These are phyloP conservation scores for Ustilago hordei DNA, from an alignment of 1,284 basidiomycete genomes.

Conservation along the genomic window DNA sequence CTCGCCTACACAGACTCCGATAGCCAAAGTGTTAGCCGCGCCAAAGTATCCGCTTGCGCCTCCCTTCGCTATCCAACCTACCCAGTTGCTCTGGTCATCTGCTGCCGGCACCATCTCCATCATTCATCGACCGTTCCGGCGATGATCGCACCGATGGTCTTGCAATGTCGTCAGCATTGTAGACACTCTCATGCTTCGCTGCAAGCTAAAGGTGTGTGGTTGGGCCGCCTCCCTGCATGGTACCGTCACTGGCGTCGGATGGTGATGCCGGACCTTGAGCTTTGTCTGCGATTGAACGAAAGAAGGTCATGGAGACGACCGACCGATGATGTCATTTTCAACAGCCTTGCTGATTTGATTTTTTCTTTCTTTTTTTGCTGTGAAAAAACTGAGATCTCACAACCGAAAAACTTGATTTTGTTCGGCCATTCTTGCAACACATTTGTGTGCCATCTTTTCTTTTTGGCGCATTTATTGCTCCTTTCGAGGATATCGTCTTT, in stretches of 20 bases:
- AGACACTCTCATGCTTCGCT: not conserved
- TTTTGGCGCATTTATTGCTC: too few relatives aligned
- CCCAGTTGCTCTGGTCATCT: not conserved
- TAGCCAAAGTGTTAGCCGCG: conserved; percentile 1
- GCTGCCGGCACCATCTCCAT: not conserved
- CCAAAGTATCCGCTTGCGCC: not conserved
- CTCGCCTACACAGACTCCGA: conserved; percentile 1
- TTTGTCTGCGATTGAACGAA: too few relatives aligned
- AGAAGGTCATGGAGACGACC: too few relatives aligned
- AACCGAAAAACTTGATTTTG: not conserved
- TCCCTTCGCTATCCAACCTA: not conserved
- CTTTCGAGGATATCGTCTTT: too few relatives aligned
- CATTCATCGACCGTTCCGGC: not conserved
- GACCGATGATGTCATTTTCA: not conserved
- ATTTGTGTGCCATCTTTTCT: not conserved
- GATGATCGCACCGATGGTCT: not conserved
- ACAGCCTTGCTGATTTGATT: too few relatives aligned
- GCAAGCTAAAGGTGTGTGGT: not conserved
- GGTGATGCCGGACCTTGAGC: too few relatives aligned
- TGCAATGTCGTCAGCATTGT: not conserved
- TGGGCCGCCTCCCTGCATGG: not conserved
- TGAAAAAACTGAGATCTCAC: not conserved
- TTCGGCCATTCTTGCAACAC: too few relatives aligned
- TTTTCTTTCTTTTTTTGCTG: too few relatives aligned
- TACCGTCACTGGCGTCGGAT: not conserved